These are phyloP conservation scores for Hypoxylon sp. DNA, from an alignment of 2,329 filamentous ascomycete species.

Conservation along the genomic window DNA sequence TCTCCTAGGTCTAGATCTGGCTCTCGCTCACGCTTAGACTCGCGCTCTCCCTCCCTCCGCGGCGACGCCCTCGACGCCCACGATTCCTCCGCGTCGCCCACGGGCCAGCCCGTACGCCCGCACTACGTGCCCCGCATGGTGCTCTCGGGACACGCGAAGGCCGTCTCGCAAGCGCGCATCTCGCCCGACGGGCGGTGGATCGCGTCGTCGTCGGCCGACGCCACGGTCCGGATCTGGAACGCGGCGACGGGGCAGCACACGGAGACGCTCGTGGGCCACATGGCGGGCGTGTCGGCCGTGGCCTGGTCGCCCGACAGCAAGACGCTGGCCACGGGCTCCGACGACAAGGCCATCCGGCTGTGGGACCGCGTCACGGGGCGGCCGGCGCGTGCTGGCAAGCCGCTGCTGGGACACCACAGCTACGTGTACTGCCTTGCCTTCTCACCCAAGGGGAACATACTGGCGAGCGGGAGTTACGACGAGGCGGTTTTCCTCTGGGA, in stretches of 20 bases:
- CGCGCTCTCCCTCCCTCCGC: slow-evolving; percentile 45
- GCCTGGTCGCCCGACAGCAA: slow-evolving; percentile 94
- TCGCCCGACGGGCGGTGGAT: slow-evolving; percentile 93
- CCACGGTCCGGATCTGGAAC: slow-evolving; percentile 92
- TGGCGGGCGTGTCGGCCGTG: slow-evolving; percentile 91
- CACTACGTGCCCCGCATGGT: slow-evolving; percentile 79
- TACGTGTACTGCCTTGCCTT: slow-evolving; percentile 96
- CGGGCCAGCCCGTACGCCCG: slow-evolving; percentile 68
- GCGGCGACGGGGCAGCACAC: slow-evolving; percentile 81
- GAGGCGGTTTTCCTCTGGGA: slow-evolving; percentile 99
- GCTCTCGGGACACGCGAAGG: slow-evolving; percentile 82
- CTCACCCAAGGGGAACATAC: slow-evolving; percentile 97
- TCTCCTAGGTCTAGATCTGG: slow-evolving; percentile 34
- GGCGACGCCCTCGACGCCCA: slow-evolving; percentile 22
- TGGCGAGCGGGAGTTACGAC: slow-evolving; percentile 95
- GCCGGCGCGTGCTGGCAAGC: slow-evolving; percentile 65
- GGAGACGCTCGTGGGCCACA: slow-evolving; percentile 92
- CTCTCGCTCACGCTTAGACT: slow-evolving; percentile 35
- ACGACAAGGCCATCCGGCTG: slow-evolving; percentile 95
- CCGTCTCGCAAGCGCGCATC: slow-evolving; percentile 88
- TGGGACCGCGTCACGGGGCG: slow-evolving; percentile 82
- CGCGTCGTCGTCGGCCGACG: slow-evolving; percentile 90
- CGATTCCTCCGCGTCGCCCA: slow-evolving; percentile 51
- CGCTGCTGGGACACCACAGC: slow-evolving; percentile 90
- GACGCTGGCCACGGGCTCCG: slow-evolving; percentile 89